These are phyloP conservation scores for Nitzschia palea DNA, from an alignment of 108 stramenopile species.

Conservation along the genomic window DNA sequence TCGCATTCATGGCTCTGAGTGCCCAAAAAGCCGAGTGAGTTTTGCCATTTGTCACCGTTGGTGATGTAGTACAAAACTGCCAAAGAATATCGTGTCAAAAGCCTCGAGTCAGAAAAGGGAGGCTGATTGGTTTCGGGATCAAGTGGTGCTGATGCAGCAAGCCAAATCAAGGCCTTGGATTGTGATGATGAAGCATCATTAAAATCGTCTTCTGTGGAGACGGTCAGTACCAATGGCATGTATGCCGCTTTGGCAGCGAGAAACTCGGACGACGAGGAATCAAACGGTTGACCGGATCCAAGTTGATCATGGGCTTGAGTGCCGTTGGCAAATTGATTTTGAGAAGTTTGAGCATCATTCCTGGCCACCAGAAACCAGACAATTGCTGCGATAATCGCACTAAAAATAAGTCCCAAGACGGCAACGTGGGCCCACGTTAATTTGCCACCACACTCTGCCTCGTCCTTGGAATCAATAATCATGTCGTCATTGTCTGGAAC, in stretches of 20 bases:
- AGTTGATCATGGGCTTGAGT: too few relatives aligned
- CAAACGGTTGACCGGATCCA: too few relatives aligned
- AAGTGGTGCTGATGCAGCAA: not conserved
- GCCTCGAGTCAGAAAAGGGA: not conserved
- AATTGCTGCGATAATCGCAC: too few relatives aligned
- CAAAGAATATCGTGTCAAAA: not conserved
- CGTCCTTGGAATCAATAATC: too few relatives aligned
- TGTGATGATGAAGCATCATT: not conserved
- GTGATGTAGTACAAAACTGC: slow-evolving; percentile 2
- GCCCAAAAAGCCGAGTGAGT: not conserved
- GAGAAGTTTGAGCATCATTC: not conserved
- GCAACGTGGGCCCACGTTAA: too few relatives aligned
- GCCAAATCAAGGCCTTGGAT: not conserved
- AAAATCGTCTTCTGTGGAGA: not conserved
- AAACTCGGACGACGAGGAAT: too few relatives aligned
- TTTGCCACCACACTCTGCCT: too few relatives aligned
- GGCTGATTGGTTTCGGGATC: not conserved
- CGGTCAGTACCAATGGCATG: not conserved
- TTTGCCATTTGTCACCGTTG: not conserved
- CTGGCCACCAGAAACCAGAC: not conserved
- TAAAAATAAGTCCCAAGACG: too few relatives aligned
- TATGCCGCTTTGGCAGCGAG: too few relatives aligned
- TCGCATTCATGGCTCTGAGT: not conserved
- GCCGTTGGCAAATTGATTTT: not conserved
- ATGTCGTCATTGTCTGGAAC: too few relatives aligned